Conservation (phyloP, 805 yeast species). For the Nakazawaea sp. region DNA sequence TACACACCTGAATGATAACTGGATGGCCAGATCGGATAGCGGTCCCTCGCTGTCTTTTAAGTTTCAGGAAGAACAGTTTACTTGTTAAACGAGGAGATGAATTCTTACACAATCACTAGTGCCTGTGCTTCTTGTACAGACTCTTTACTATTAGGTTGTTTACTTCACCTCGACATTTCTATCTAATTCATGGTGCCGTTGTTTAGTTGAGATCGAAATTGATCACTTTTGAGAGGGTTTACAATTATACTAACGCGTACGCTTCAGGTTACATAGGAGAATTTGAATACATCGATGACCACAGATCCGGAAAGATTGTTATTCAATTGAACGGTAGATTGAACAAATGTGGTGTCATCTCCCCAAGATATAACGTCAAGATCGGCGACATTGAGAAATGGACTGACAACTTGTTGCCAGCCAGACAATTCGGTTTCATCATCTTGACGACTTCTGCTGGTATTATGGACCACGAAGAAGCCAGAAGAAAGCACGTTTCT, state of each 20-base stretch:
- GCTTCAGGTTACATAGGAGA: conserved; percentile 88
- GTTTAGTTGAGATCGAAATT: neutral
- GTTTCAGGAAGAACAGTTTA: conserved; percentile 75
- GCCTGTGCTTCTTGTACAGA: conserved; percentile 2
- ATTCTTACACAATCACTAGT: conserved; percentile 59
- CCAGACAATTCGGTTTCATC: conserved; percentile 98
- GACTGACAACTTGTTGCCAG: conserved; percentile 97
- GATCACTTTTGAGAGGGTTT: conserved; percentile 10
- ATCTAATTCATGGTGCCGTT: no score
- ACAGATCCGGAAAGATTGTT: conserved; percentile 98
- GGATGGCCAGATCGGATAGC: conserved; percentile 87
- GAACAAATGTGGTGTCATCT: conserved; percentile 98
- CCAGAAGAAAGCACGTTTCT: conserved; percentile 99
- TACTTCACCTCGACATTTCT: conserved; percentile 61
- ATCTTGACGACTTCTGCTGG: conserved; percentile 99
- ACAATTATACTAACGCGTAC: conserved; percentile 28
- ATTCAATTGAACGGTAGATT: conserved; percentile 97
- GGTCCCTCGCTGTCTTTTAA: conserved; percentile 97
- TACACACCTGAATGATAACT: conserved; percentile 90
- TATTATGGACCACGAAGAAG: conserved; percentile 99
- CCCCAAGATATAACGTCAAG: conserved; percentile 98
- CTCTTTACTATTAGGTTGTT: conserved; percentile 38
- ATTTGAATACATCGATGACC: conserved; percentile 98
- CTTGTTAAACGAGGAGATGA: conserved; percentile 35
- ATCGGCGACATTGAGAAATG: conserved; percentile 95